Conservation (phyloP, 768 basidiomycete genomes). For the Agaricus subrufescens region DNA sequence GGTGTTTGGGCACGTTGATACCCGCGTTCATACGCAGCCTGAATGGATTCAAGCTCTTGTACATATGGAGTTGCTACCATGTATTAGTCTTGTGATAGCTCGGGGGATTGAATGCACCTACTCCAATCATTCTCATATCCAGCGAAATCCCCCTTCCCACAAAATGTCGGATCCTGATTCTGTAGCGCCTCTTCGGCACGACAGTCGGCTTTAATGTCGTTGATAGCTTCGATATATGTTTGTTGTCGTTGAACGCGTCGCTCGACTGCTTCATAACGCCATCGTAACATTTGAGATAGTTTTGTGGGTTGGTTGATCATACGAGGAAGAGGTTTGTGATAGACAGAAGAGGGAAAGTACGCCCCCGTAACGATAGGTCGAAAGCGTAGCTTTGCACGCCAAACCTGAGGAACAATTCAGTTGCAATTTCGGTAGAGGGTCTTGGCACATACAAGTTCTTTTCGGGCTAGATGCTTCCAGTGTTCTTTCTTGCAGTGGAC, state of each 20-base stretch:
- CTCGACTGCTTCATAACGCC: slow-evolving; percentile 32
- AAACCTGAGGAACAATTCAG: slow-evolving; percentile 36
- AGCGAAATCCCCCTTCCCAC: slow-evolving; percentile 17
- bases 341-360: slow-evolving; percentile 58
- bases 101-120: slow-evolving; percentile 22
- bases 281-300: slow-evolving; percentile 67
- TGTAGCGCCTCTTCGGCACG: slow-evolving; percentile 28
- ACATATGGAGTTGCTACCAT: slow-evolving; percentile 33
- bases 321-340: slow-evolving; percentile 71
- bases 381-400: slow-evolving; percentile 45
- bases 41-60: slow-evolving; percentile 24
- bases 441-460: slow-evolving; percentile 44
- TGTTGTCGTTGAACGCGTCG: slow-evolving; percentile 35
- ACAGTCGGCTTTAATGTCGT: slow-evolving; percentile 30
- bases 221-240: slow-evolving; percentile 23
- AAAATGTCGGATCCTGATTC: neutral
- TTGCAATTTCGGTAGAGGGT: neutral
- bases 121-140: slow-evolving; percentile 30
- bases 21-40: slow-evolving; percentile 33
- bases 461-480: slow-evolving; percentile 40
- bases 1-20: slow-evolving; percentile 34
- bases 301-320: slow-evolving; percentile 73
- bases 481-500: slow-evolving; percentile 43
- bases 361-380: slow-evolving; percentile 71
- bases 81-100: neutral